These are phyloP conservation scores for Miamiensis avidus DNA, from an alignment of 169 alveolate species.

Conservation along the genomic window DNA sequence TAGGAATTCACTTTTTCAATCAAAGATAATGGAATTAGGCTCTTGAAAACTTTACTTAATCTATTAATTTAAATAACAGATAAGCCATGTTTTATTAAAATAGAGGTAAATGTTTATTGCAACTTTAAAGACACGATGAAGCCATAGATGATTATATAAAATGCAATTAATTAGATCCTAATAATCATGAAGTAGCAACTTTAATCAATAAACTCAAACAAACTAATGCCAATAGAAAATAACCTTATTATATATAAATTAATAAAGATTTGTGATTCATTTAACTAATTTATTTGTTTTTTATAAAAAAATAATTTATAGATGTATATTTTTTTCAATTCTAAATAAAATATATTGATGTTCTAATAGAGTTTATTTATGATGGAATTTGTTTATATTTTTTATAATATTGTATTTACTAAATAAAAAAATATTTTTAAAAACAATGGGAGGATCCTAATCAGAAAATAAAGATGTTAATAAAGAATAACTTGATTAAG, in stretches of 20 bases:
- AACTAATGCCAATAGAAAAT: neutral
- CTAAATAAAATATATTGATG: too few species aligned
- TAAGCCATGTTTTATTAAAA: conserved; percentile 5
- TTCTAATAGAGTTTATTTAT: too few species aligned
- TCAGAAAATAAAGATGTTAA: too few species aligned
- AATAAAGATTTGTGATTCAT: conserved; percentile 1
- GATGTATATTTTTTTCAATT: too few species aligned
- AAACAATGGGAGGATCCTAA: too few species aligned
- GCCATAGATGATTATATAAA: conserved; percentile 6
- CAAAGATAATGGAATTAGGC: conserved; percentile 8
- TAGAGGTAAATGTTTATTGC: conserved; percentile 16
- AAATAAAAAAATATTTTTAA: too few species aligned
- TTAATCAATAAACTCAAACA: conserved; percentile 11
- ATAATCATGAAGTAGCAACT: conserved; percentile 12
- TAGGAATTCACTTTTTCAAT: conserved; percentile 20
- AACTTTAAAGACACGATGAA: neutral
- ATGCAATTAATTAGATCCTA: conserved; percentile 21
- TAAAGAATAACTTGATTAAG: too few species aligned
- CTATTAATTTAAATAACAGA: neutral
- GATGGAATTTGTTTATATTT: too few species aligned
- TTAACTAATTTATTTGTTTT: too few species aligned
- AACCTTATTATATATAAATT: conserved; percentile 1
- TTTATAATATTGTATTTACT: too few species aligned
- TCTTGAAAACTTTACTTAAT: conserved; percentile 7
- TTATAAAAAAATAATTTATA: too few species aligned